These are phyloP conservation scores for Syzygium grande DNA, from an alignment of 345 rosid genomes.

Conservation along the genomic window DNA sequence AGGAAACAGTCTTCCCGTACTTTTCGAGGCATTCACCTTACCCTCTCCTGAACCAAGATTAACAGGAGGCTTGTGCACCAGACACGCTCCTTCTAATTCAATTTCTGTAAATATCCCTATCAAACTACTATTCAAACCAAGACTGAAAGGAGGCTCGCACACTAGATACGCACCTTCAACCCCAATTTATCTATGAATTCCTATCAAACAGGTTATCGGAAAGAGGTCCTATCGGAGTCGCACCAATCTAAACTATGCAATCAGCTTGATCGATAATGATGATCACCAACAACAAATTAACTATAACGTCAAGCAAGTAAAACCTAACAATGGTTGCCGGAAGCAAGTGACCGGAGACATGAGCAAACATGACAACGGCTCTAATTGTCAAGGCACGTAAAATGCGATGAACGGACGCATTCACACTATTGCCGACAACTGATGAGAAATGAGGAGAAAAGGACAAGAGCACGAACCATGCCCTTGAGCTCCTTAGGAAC, in stretches of 20 bases:
- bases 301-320: not conserved
- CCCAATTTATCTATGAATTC: not conserved
- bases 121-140: not conserved
- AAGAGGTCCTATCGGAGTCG: not conserved
- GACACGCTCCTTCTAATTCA: not conserved
- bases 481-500: conserved; percentile 90
- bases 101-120: not conserved
- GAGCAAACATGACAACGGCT: not conserved
- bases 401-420: not conserved
- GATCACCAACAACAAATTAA: not conserved
- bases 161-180: not conserved
- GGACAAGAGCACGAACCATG: conserved; percentile 33
- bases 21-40: not conserved
- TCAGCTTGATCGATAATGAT: not conserved
- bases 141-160: not conserved
- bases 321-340: not conserved
- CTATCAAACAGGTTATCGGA: not conserved
- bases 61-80: not conserved
- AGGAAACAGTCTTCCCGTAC: not conserved
- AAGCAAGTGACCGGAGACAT: not conserved
- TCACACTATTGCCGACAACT: not conserved
- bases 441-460: not conserved
- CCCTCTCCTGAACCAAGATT: not conserved
- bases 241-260: not conserved
- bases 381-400: not conserved